Evolutionary conservation across 495 filamentous ascomycete genomes (phyloP), one percentile per base, ranked within the genome.

Genomic region (Aspergillus bertholletiae): DNA sequence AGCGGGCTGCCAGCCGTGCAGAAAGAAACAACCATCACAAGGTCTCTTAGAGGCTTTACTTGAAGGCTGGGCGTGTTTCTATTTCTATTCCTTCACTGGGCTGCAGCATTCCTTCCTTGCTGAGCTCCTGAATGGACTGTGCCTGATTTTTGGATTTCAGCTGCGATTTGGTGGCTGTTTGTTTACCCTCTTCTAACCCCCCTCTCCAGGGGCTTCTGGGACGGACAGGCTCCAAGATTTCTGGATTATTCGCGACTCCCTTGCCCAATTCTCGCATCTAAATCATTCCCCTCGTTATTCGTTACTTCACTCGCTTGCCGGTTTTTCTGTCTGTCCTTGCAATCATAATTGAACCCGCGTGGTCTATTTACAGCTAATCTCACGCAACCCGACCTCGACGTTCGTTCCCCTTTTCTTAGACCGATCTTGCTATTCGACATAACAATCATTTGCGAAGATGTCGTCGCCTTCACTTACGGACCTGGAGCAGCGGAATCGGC

Each of bases 401-500:
- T 51, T 61, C 54, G 39, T 54, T 58, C 54, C 58, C 54, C 56
- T 59, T 65, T 55, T 49, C n/a, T 44, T 57, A 46, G 51, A 44
- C 56, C 56, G 34, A 52, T 58, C 54, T 32, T 45, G 53, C 34
- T 28, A 23, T 23, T 35, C 21, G 5, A 35, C 51, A 43, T 21
- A 43, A n/a, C 18, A 3, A 21, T 21, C 20, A 8, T 21, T 22
- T 8, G 3, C 18, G 58, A 69, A 60, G 35, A 76, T 76, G 73
- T 53, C 70, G 46, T 62, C 70, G 15, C 59, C 60, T 21, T 62
- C 58, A 21, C 58, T 70, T 46, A 49, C 58, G 8, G 73, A 74
- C 23, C 39, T 68, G 53, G 72, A 76, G 67, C 68, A 71, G 64
- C 84, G 94, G 49, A 94, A 96, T 65, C 83, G 94, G 34, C 81